A percentile compares a stretch with the other conserved stretches of the same genome.
These are phyloP conservation scores for Podaxis sp. DNA, from an alignment of 768 basidiomycete genomes.

Conservation along the genomic window DNA sequence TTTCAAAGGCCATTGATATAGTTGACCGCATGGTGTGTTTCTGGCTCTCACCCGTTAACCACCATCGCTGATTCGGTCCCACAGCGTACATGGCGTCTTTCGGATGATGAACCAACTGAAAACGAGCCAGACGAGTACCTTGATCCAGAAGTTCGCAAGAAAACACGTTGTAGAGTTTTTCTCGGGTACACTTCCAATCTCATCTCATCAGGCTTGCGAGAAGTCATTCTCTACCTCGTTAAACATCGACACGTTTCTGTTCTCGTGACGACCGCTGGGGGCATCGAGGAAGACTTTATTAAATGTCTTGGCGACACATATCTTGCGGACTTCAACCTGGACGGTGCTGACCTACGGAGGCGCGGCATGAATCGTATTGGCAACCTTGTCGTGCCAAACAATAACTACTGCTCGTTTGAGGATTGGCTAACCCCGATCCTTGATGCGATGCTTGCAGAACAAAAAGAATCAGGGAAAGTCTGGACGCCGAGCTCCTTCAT, in stretches of 20 bases:
- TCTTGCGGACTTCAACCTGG: conserved; percentile 88
- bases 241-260: conserved; percentile 89
- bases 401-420: conserved; percentile 99
- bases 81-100: conserved; percentile 86
- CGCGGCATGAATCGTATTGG: conserved; percentile 97
- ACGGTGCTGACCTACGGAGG: conserved; percentile 83
- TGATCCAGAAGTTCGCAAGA: conserved; percentile 58
- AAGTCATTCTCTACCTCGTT: conserved; percentile 88
- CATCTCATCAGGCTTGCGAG: conserved; percentile 95
- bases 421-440: conserved; percentile 98
- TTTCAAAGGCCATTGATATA: conserved; percentile 85
- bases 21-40: conserved; percentile 86
- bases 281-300: conserved; percentile 98
- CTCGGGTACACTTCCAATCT: conserved; percentile 98
- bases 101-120: conserved; percentile 73
- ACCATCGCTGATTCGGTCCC: conserved; percentile 3
- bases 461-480: conserved; percentile 61
- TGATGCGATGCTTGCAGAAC: conserved; percentile 87
- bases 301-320: conserved; percentile 98
- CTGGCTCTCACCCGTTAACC: background rate
- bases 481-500: conserved; percentile 98
- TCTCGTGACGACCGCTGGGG: conserved; percentile 96
- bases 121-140: conserved; percentile 71
- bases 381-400: conserved; percentile 94
- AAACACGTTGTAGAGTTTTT: conserved; percentile 84